A percentile compares a stretch with the other conserved stretches of the same genome.
These are phyloP conservation scores for Carpinus viminea DNA, from an alignment of 306 rosid genomes.

Conservation along the genomic window DNA sequence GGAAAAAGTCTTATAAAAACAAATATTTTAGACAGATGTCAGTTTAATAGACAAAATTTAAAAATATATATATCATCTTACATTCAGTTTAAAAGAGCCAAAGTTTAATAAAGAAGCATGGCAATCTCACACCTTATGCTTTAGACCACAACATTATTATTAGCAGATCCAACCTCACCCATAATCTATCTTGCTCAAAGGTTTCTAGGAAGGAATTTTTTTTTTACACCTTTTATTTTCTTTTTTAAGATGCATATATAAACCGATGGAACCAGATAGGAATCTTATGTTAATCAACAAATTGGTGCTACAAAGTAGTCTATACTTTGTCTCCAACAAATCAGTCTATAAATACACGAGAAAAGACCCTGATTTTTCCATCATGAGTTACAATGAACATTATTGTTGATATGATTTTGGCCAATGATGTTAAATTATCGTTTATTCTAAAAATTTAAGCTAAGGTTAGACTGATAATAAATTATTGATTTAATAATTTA, in stretches of 20 bases:
- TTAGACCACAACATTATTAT: constrained; percentile 3
- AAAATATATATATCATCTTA: too few relatives aligned
- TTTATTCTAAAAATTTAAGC: too few relatives aligned
- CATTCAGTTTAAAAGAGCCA: too few relatives aligned
- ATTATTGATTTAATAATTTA: too few relatives aligned
- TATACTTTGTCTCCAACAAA: not conserved
- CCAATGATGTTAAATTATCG: too few relatives aligned
- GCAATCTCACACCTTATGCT: too few relatives aligned
- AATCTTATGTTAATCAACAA: not conserved
- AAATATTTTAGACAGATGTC: too few relatives aligned
- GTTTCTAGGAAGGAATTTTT: not conserved
- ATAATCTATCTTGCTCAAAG: not conserved
- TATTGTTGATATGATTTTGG: not conserved
- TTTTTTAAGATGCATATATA: not conserved
- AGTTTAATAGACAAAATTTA: too few relatives aligned
- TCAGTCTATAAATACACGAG: not conserved
- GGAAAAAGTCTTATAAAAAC: not conserved
- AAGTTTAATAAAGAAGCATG: not conserved
- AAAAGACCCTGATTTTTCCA: not conserved
- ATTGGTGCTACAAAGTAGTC: not conserved
- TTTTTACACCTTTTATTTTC: not conserved
- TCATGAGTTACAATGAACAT: not conserved
- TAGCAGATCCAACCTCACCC: not conserved
- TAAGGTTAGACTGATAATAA: too few relatives aligned
- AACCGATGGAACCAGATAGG: not conserved